Conservation (phyloP, 129 eudicot species). For the Arctium lappa region DNA sequence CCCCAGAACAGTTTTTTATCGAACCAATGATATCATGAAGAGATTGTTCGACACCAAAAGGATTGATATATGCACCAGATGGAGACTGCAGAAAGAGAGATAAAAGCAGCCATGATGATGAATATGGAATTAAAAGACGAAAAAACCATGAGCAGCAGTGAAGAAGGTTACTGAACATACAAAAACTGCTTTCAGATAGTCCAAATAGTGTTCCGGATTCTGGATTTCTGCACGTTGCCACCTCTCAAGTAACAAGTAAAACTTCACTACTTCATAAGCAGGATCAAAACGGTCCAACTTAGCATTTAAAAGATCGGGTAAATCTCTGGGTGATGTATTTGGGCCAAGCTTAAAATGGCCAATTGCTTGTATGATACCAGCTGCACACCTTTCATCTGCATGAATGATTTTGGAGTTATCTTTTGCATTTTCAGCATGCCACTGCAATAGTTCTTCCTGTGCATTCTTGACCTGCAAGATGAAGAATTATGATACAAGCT, state of each 20-base stretch:
- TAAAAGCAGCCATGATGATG: not conserved
- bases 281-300: conserved; percentile 63
- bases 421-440: conserved; percentile 83
- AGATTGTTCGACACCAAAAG: conserved; percentile 59
- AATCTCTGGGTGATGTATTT: conserved; percentile 67
- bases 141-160: not conserved
- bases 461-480: conserved; percentile 79
- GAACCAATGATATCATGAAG: conserved; percentile 50
- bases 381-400: conserved; percentile 93
- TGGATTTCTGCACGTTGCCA: conserved; percentile 77
- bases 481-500: not conserved
- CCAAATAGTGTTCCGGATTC: conserved; percentile 49
- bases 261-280: conserved; percentile 68
- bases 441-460: conserved; percentile 87
- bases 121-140: not conserved
- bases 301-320: conserved; percentile 40
- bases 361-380: conserved; percentile 90
- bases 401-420: conserved; percentile 77
- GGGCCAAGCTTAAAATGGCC: conserved; percentile 87
- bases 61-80: conserved; percentile 50
- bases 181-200: conserved; percentile 53
- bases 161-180: conserved; percentile 40
- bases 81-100: conserved; percentile 41
- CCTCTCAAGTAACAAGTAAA: conserved; percentile 70
- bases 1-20: conserved; percentile 50